Percentiles rank a stretch among this genome's conserved stretches.
phyloP scores from a whole-genome alignment of 2,329 filamentous ascomycete genomes.

The Cyphellophora europaea region DNA sequence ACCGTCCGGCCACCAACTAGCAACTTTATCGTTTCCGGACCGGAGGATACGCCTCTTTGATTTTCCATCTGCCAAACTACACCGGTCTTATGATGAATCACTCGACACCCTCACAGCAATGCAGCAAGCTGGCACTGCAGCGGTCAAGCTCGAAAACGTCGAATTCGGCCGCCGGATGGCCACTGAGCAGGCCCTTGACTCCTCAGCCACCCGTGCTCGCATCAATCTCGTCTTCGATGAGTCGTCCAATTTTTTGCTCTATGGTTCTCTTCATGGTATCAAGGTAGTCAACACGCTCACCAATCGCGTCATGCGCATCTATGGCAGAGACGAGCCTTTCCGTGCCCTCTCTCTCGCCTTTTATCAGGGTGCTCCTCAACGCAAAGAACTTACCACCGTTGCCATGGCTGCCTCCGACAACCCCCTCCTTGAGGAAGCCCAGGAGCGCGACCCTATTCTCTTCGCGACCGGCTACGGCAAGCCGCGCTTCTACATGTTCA shows the following conservation, averaged over 20 bases:
- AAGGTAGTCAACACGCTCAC: slow-evolving; percentile 96
- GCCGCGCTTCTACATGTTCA: slow-evolving; percentile 96
- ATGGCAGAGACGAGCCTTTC: slow-evolving; percentile 81
- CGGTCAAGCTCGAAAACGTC: slow-evolving; percentile 74
- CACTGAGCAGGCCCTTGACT: slow-evolving; percentile 77
- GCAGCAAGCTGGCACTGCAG: slow-evolving; percentile 83
- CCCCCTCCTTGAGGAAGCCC: slow-evolving; percentile 84
- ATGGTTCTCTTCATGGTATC: slow-evolving; percentile 82
- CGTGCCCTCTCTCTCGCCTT: slow-evolving; percentile 73
- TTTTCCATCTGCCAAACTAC: slow-evolving; percentile 77
- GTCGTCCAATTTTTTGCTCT: slow-evolving; percentile 88
- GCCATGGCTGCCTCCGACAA: slow-evolving; percentile 96
- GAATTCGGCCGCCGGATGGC: slow-evolving; percentile 86
- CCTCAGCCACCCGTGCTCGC: slow-evolving; percentile 55
- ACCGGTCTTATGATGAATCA: slow-evolving; percentile 92
- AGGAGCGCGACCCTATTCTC: slow-evolving; percentile 81
- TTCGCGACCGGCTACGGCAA: slow-evolving; percentile 77
- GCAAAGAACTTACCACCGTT: slow-evolving; percentile 85
- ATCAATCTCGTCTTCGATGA: slow-evolving; percentile 92
- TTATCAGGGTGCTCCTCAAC: slow-evolving; percentile 92
- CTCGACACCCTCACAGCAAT: slow-evolving; percentile 81
- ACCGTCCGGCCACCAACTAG: slow-evolving; percentile 76
- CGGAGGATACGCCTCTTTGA: slow-evolving; percentile 90
- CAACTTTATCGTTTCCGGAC: slow-evolving; percentile 84
- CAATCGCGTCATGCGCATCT: slow-evolving; percentile 83